Evolutionary conservation across 257 asterid species (phyloP).

Genomic region (Solanum phureja): DNA sequence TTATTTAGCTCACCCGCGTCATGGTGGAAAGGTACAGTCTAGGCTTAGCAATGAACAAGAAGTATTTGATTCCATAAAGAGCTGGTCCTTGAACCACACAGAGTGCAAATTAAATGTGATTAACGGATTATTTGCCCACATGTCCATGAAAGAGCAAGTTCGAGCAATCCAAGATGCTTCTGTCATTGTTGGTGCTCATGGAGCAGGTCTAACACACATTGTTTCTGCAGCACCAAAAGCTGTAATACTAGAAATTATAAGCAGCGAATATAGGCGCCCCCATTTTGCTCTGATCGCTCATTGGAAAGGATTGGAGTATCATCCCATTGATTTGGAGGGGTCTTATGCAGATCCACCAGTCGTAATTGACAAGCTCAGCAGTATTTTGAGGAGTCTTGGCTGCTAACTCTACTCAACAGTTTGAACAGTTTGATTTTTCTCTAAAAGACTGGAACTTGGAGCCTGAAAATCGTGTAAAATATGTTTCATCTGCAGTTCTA

Average conservation of each 20-base stretch:
- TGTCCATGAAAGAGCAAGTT: slow-evolving; percentile 94
- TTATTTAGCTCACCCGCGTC: slow-evolving; percentile 93
- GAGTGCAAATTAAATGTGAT: slow-evolving; percentile 48
- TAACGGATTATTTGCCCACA: slow-evolving; percentile 88
- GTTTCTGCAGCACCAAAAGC: slow-evolving; percentile 62
- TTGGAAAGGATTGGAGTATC: slow-evolving; percentile 93
- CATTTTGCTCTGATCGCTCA: slow-evolving; percentile 73
- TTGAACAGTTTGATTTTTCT: not conserved
- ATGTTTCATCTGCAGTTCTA: not conserved
- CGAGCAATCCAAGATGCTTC: slow-evolving; percentile 81
- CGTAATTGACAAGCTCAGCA: slow-evolving; percentile 43
- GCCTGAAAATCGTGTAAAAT: not conserved
- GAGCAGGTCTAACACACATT: slow-evolving; percentile 94
- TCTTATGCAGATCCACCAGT: slow-evolving; percentile 49
- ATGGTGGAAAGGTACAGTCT: slow-evolving; percentile 74
- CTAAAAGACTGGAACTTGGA: not conserved
- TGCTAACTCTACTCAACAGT: slow-evolving; percentile 26
- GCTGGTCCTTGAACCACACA: slow-evolving; percentile 47
- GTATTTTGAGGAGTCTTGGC: slow-evolving; percentile 44
- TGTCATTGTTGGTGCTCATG: slow-evolving; percentile 89
- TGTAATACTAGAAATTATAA: slow-evolving; percentile 64
- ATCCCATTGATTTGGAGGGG: slow-evolving; percentile 48
- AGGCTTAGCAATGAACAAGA: slow-evolving; percentile 82
- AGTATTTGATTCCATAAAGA: slow-evolving; percentile 50
- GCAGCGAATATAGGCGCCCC: slow-evolving; percentile 66